Base-by-base conservation (phyloP, 2,329 filamentous ascomycete species). In the Aspergillus pseudoterreus region DNA sequence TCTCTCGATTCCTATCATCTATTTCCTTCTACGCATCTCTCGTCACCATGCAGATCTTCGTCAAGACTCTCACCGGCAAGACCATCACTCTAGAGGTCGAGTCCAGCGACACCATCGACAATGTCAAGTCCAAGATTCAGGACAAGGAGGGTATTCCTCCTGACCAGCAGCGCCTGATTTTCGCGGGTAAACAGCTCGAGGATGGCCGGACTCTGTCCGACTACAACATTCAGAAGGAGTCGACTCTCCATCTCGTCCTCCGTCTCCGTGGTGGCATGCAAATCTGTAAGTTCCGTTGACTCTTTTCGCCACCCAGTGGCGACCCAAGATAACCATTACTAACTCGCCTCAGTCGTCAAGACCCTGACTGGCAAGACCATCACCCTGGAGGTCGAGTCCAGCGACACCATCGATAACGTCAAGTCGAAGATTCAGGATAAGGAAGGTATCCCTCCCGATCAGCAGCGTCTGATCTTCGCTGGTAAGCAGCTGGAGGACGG, bases 371-470 rank as follows among this genome's bases (percentile, higher is more conserved):
- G 80, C 57, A 82, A 85, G 77, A 85, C 82, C 57, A 85, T 85
- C 70, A 85, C 82, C 27, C 72, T 85, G 6, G 82, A 85, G 71
- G 83, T 86, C 6, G 83, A 85, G 70, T 83, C 80, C 14, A 88
- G 84, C 1, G 91, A 95, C 64, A 95, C 91, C 38, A 95, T 95
- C 74, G 91, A 96, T 79, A 96, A 96, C 57, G 92, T 96, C 36
- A 96, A 96, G 84, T 85, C 82, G 46, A 96, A 96, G 83, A 96
- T 96, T 41, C 92, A 96, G 75, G 92, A 96, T 68, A 96, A 96
- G 83, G 92, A 96, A 75, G 92, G 92, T 22, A 96, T 96, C 51
- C 92, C 92, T 43, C 92, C 92, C 10, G 92, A 96, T 69, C 92
- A 97, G 76, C 92, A 96, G 79, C 92, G 92, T 63, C 75, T 96